Conservation (phyloP, 148 eudicot genomes). For the Rhododendron henanense region DNA sequence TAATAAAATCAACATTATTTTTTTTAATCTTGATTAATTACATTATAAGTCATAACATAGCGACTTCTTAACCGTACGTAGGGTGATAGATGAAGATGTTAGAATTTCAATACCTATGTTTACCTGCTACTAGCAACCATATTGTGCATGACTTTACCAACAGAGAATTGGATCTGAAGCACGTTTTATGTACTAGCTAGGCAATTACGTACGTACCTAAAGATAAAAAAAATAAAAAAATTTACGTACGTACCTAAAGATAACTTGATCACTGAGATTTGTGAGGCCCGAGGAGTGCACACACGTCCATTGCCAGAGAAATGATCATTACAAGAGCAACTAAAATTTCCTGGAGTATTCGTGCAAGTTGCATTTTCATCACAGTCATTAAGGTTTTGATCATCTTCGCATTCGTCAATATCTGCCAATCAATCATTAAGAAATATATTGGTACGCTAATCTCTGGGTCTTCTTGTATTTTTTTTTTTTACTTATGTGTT, state of each 20-base stretch:
- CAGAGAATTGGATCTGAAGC: not conserved
- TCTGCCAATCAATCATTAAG: conserved; percentile 7
- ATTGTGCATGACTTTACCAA: no score
- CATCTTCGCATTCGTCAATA: conserved; percentile 18
- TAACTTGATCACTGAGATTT: conserved; percentile 8
- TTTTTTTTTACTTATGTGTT: not conserved
- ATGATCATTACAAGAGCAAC: conserved; percentile 10
- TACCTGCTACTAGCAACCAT: no score
- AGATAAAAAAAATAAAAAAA: no score
- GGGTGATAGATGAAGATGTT: no score
- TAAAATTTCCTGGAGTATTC: conserved; percentile 13
- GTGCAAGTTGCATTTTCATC: conserved; percentile 6
- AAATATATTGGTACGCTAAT: not conserved
- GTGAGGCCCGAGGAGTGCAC: not conserved
- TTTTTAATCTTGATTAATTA: no score
- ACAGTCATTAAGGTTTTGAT: conserved; percentile 8
- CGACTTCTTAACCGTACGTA: no score
- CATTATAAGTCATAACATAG: no score
- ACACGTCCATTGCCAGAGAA: not conserved
- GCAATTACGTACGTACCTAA: conserved; percentile 10
- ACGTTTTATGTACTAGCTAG: no score
- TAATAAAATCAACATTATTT: no score
- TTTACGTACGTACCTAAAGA: conserved; percentile 17
- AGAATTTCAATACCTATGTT: no score
- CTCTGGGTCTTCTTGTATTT: no score